Evolutionary conservation across 176 grass and related monocot species (phyloP), one percentile per base, ranked within the genome.

Genomic region (Cocos nucifera): DNA sequence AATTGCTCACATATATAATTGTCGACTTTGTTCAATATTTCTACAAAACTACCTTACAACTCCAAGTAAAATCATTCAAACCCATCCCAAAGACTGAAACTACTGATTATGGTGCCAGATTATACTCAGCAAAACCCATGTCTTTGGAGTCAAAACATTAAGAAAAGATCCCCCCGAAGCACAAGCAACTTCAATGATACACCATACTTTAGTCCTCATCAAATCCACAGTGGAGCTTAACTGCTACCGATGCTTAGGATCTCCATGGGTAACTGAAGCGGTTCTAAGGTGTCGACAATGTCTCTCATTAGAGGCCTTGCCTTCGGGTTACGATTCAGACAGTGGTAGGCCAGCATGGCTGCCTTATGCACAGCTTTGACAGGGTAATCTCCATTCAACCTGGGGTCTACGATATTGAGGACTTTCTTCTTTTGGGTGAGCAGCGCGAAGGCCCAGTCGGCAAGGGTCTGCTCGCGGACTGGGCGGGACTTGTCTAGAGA

Each of bases 271-370:
- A 54, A 17, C 56, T 77, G 79, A 30, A 82, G 79, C 28, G 79
- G 79, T 54, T 82, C 79, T 26, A 82, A 56, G n/a, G 56, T 72
- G 22, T 64, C 73, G 19, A 82, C 79, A 5, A 82, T 77, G 49
- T 82, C 79, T 65, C 79, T 62, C 79, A 82, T 82, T 2, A 82
- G 67, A 22, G 79, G 79, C 30, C 79, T 64, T 53, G 79, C 79
- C 56, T 82, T 82, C 5, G 79, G 79, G 19, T 82, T 82, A 9
- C 57, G 28, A 50, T 73, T 77, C 15, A 82, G 79, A 28, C 79
- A 82, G 65, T 82, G 79, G 62, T 82, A 66, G 20, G 73, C 73
- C 30, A 82, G 53, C 68, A 63, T 77, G 26, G 68, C 79, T 0
- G 62, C 73, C 66, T 82, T 82, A n/a, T 73, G 73, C 5, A 77